phyloP scores from a whole-genome alignment of 2,329 filamentous ascomycete species.

The Fusarium temperatum region DNA sequence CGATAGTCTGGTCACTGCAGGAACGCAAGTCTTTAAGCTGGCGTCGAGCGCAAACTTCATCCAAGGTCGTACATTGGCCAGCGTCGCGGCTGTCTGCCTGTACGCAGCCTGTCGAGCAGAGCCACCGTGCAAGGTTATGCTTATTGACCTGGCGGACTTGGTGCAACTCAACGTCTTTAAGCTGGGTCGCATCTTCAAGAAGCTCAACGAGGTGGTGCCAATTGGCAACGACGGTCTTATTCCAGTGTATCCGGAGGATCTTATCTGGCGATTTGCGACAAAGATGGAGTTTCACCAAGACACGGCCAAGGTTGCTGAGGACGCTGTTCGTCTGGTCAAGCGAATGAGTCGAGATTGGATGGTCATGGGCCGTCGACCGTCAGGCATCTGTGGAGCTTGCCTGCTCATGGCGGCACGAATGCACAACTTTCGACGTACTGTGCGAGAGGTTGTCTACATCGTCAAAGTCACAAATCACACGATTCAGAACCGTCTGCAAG shows the following conservation, averaged over 20 bases:
- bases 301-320: constrained; percentile 84
- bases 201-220: constrained; percentile 75
- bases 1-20: constrained; percentile 70
- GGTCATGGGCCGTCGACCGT: constrained; percentile 90
- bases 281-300: constrained; percentile 90
- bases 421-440: constrained; percentile 95
- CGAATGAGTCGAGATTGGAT: constrained; percentile 99
- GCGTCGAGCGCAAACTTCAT: constrained; percentile 80
- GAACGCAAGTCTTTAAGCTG: constrained; percentile 78
- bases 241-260: constrained; percentile 84
- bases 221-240: constrained; percentile 71
- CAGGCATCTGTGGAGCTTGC: constrained; percentile 92
- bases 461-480: constrained; percentile 96
- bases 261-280: constrained; percentile 90
- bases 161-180: constrained; percentile 88
- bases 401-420: constrained; percentile 95
- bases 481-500: constrained; percentile 88
- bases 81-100: constrained; percentile 88
- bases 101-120: constrained; percentile 88
- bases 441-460: constrained; percentile 96
- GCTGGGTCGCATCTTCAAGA: constrained; percentile 89
- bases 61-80: constrained; percentile 84
- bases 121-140: constrained; percentile 83
- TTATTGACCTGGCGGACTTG: constrained; percentile 94
- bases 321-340: constrained; percentile 86